Base-by-base conservation (phyloP, 257 asterid species). In the Gynochthodes officinalis region DNA sequence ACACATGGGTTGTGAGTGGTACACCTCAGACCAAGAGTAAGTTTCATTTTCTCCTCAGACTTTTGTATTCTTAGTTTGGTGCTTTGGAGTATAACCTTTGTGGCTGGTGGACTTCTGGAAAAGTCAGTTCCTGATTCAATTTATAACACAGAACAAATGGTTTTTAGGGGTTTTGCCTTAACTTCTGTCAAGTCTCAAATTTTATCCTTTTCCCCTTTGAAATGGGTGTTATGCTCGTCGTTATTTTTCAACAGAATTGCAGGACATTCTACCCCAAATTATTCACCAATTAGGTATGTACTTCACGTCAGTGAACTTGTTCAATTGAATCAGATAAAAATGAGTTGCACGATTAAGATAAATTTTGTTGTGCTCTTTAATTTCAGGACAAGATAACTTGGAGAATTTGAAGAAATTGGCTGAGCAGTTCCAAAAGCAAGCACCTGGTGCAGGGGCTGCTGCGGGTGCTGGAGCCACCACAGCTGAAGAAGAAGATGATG, bases 1-100 rank as follows among this genome's bases (percentile, higher is more conserved):
- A 89, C 80, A 89, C 96, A 15, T 89, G 96, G 96, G 93, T 89
- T 74, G 96, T 89, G 46, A 89, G 96, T 59, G 96, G 96, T 37
- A 74, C 93, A 57, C 93, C 96, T 39, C 96, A 89, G 71, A 89
- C 88, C 48, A 89, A 89, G 83, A 89, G 93, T 87, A 87, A 16
- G 91, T 54, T 55, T 40, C 37, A 37, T 61, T 40, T 44, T 27
- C 21, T 55, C 64, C 0, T 64, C 32, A 55, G 54, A 57, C 44
- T 16, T 21, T 5, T 7, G 64, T 10, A 11, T 23, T 39, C 28
- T 46, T 30, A n/a, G 12, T 39, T 69, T 53, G 16, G 18, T 42
- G 5, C 10, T 58, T 0, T 64, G 32, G 52, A 30, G 43, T 27
- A 39, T 53, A 25, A 12, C 25, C 13, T 9, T 52, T 12, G 23